phyloP scores from a whole-genome alignment of 108 stramenopile species.

The Aurantiochytrium sp. region DNA sequence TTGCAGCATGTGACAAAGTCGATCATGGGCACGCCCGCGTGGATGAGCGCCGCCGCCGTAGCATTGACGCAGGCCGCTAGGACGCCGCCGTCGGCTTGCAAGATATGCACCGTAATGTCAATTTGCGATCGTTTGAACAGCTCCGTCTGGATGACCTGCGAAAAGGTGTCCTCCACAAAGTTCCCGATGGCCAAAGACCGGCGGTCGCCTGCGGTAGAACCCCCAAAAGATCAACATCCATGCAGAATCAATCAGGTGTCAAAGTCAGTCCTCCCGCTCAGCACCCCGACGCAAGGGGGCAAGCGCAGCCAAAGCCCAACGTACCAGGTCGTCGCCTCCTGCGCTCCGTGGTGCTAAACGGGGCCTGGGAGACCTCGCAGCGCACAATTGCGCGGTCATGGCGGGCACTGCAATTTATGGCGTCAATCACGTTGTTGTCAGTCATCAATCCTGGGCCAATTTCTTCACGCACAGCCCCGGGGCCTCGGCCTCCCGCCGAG shows the following conservation, averaged over 20 bases:
- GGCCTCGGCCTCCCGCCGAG: neutral
- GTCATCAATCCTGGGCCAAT: too few species aligned
- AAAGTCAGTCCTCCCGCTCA: neutral
- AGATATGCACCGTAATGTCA: slow-evolving; percentile 20
- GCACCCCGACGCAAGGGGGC: neutral
- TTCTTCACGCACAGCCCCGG: too few species aligned
- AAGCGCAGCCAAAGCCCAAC: too few species aligned
- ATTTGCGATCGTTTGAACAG: slow-evolving; percentile 40
- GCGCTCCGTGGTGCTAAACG: slow-evolving; percentile 8
- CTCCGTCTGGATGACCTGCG: slow-evolving; percentile 3
- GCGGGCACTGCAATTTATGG: neutral
- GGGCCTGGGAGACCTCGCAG: slow-evolving; percentile 18
- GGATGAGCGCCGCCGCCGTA: slow-evolving; percentile 46
- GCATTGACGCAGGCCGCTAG: slow-evolving; percentile 47
- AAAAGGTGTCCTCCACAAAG: slow-evolving; percentile 17
- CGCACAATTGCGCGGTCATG: slow-evolving; percentile 14
- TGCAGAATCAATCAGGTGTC: too few species aligned
- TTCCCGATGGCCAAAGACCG: neutral
- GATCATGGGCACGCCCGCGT: slow-evolving; percentile 56
- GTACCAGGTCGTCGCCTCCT: neutral
- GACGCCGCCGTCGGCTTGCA: slow-evolving; percentile 46
- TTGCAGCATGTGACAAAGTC: slow-evolving; percentile 46
- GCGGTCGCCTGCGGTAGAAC: neutral
- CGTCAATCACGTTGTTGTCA: neutral
- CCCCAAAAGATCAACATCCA: neutral